Base-by-base conservation (phyloP, 441 rosid genomes). In the Cnidoscolus chayamansa region DNA sequence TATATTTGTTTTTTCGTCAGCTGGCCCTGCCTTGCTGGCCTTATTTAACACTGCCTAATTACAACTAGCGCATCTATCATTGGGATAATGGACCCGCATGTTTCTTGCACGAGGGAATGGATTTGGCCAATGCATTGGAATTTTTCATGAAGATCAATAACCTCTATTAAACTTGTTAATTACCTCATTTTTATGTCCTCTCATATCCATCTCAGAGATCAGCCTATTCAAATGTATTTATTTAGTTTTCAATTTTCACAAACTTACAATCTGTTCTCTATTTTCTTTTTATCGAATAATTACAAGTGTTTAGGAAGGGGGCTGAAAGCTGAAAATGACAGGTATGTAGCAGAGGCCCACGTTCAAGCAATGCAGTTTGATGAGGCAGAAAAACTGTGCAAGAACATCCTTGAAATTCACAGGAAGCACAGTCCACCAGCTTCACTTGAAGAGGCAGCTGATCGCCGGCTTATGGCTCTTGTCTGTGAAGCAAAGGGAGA, bases 361-460 rank as follows among this genome's bases (percentile, higher is more conserved):
- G 90, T 92, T 77, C 98, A 95, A 67, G 97, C 93, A 76, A 89
- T 95, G 98, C 94, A 91, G 75, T 92, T 95, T 80, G 92, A 88
- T 58, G 87, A 90, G 81, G 99, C 99, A 1, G 94, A 88, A 77
- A 95, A 88, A 72, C 77, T 95, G 25, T 89, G 93, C 79, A 84
- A 86, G 80, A 88, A 77, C 76, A 87, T 94, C 72, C 90, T 95
- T 47, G 97, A 91, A 72, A 92, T 95, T 82, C 98, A 92, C 69
- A 85, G 91, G 65, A 88, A 79, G 0, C 90, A 89, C 51, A 87
- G 89, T 47, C 91, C 86, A 76, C 94, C 98, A 0, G 97, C 97
- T 1, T 92, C 97, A 1, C 75, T 84, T 32, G 97, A 92, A 78
- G 98, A 95, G 72, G 97, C 98, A 19, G 93, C 91, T 74, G 98